phyloP scores from a whole-genome alignment of 140 eudicot genomes.

The Bidens hawaiensis region DNA sequence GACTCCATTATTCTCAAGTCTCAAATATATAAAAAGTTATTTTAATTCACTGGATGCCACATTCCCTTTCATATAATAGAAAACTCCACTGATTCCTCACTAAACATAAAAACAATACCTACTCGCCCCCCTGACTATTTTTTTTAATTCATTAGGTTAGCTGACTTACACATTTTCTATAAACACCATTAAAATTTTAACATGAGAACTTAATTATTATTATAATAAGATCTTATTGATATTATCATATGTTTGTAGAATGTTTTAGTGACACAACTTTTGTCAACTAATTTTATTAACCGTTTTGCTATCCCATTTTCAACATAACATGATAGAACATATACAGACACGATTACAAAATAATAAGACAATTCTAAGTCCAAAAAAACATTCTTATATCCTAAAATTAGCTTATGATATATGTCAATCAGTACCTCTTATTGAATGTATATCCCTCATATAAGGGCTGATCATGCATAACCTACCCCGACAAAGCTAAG shows the following conservation, averaged over 20 bases:
- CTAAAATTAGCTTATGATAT: no score
- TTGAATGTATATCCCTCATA: no score
- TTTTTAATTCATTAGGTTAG: slow-evolving; percentile 8
- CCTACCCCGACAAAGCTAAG: no score
- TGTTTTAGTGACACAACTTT: neutral
- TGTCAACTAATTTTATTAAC: neutral
- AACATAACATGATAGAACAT: no score
- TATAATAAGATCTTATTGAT: neutral
- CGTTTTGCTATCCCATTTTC: no score
- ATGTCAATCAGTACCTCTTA: no score
- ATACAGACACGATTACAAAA: no score
- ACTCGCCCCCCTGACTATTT: slow-evolving; percentile 8
- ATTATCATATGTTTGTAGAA: slow-evolving; percentile 1
- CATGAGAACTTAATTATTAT: neutral
- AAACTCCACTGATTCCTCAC: neutral
- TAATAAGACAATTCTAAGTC: no score
- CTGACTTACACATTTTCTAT: neutral
- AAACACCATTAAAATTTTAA: neutral
- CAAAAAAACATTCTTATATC: no score
- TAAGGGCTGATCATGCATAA: no score
- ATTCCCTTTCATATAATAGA: neutral
- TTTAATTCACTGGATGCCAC: neutral
- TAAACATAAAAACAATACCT: slow-evolving; percentile 8
- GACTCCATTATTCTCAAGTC: neutral
- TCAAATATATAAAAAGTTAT: neutral